Evolutionary conservation across 176 grass and related monocot species (phyloP), one percentile per base, ranked within the genome.

Genomic region (Chloris gayana): DNA sequence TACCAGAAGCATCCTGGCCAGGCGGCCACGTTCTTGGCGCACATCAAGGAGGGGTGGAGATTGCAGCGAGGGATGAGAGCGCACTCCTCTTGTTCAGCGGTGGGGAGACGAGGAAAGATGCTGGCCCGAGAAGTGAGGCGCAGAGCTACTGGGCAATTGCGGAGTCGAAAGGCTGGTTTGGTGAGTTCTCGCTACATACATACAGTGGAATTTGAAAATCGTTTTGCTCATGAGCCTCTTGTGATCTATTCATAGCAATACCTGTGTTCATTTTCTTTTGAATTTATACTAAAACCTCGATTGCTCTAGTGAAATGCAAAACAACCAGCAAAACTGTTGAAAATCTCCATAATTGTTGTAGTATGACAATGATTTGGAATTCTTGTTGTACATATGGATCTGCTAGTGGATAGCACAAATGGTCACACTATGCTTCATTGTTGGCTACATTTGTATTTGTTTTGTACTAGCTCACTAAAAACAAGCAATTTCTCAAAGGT

Each of bases 81-180:
- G 88, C 96, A 10, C 88, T 99, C 76, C 80, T 99, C 35, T 18
- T 99, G 76, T 99, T 99, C 69, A 99, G 92, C 12, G 96, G 96
- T 0, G 96, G 92, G 15, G 96, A 99, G 80, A 95, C 92, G 22
- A 85, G 92, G 84, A 93, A 84, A 74, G 86, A 91, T 80, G 96
- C 90, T 7, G 96, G 92, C 1, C 92, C 92, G 4, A 88, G 92
- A 61, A 99, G 92, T 11, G 96, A 99, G 79, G 92, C 92, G 4
- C 96, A 99, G 79, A 99, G 96, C 86, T 99, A 99, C 70, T 99
- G 92, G 92, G 67, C 84, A 11, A 87, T 95, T 29, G 92, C 96
- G 0, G 92, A 99, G 67, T 95, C 90, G 0, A 74, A 91, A 83
- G 79, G 84, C 70, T 99, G 96, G 96, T 99, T 89, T 54, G 96